Base-by-base conservation (phyloP, 257 asterid species). In the Linaria vulgaris region DNA sequence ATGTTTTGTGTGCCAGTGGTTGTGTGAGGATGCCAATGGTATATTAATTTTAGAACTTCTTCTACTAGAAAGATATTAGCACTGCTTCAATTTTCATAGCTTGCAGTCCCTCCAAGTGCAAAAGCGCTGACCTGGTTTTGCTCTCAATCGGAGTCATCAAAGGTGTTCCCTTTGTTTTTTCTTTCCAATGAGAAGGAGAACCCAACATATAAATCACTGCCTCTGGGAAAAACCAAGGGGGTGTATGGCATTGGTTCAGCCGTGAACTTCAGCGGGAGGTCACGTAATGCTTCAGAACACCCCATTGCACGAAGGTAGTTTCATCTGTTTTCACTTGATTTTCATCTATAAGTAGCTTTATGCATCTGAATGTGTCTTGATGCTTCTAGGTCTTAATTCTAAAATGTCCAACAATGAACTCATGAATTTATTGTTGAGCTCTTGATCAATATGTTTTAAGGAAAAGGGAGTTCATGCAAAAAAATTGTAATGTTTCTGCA, bases 61-160 rank as follows among this genome's bases (percentile, higher is more conserved):
- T 76, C 37, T 47, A 69, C 19, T 14, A 15, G 30, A 61, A 22
- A 21, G 31, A 52, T 62, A 27, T 59, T 41, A 61, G 53, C 13
- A 23, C 62, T 63, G 66, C 30, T 56, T 69, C 54, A 54, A 56
- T 55, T 49, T 69, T 41, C 64, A 63, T 74, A 94, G 99, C 85
- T 94, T 76, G 94, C 96, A 53, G 97, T 94, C 48, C 95, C 99
- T 61, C 99, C 99, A 23, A 87, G 97, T 80, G 83, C 95, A 46
- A 90, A 85, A 72, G 88, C 99, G 9, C 77, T 90, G 81, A 81
- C 74, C 60, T 94, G 96, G 96, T 94, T 85, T 79, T 83, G 87
- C 75, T 75, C 86, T 65, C 97, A 89, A 67, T 88, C 88, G 12
- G 92, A 87, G 81, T 67, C 84, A 68, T 84, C 94, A 14, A 62